Conservation (phyloP, 805 yeast genomes). For the Ogataea allantospora region DNA sequence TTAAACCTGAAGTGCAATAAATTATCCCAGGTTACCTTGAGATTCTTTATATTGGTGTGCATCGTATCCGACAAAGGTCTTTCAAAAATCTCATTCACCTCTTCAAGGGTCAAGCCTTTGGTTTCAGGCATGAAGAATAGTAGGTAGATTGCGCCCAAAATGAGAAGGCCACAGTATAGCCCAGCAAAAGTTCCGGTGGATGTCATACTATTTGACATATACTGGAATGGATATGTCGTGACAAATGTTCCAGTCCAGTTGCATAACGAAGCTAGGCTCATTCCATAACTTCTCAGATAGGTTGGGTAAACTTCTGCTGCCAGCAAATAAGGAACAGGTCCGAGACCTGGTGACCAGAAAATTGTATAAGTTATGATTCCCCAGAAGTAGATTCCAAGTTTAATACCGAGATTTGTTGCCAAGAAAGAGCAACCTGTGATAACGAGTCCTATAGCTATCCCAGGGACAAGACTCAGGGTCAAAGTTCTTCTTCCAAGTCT, state of each 20-base stretch:
- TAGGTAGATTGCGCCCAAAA: slow-evolving; percentile 51
- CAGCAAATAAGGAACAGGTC: slow-evolving; percentile 54
- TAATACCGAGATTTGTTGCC: slow-evolving; percentile 37
- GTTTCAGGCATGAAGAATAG: slow-evolving; percentile 70
- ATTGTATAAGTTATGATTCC: slow-evolving; percentile 48
- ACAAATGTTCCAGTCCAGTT: slow-evolving; percentile 69
- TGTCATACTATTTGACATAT: slow-evolving; percentile 65
- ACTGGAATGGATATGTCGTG: slow-evolving; percentile 59
- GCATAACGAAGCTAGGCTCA: slow-evolving; percentile 56
- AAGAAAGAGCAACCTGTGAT: slow-evolving; percentile 57
- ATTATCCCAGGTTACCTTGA: slow-evolving; percentile 11
- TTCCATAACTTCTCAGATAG: slow-evolving; percentile 57
- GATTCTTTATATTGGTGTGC: slow-evolving; percentile 10
- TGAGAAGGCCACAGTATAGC: slow-evolving; percentile 63
- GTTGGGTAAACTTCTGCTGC: slow-evolving; percentile 65
- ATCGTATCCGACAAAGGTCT: slow-evolving; percentile 30
- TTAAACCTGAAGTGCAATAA: slow-evolving; percentile 10
- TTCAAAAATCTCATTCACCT: slow-evolving; percentile 64
- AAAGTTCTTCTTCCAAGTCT: slow-evolving; percentile 63
- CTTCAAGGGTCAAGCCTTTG: slow-evolving; percentile 70
- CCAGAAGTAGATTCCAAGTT: slow-evolving; percentile 57
- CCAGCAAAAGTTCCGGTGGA: slow-evolving; percentile 63
- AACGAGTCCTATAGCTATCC: slow-evolving; percentile 50
- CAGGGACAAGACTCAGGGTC: slow-evolving; percentile 43
- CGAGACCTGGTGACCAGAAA: slow-evolving; percentile 54